These are phyloP conservation scores for Casaregolazyma lundiana DNA, from an alignment of 1,139 yeast species.

Conservation along the genomic window DNA sequence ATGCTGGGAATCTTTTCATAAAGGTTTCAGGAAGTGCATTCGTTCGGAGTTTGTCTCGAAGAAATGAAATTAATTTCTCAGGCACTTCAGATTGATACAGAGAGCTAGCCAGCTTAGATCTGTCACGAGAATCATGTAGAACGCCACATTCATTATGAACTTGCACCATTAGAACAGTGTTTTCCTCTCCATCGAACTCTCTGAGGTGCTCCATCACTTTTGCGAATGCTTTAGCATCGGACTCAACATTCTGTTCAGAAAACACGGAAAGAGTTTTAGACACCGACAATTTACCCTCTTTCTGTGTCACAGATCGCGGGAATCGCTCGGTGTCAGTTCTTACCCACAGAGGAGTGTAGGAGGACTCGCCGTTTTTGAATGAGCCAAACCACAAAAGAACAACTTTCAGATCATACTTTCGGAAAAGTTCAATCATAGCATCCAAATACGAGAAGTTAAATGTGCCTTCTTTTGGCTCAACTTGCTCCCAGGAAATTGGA, in stretches of 20 bases:
- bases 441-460: constrained; percentile 15
- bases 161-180: constrained; percentile 17
- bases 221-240: constrained; percentile 16
- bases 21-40: not conserved
- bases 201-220: constrained; percentile 15
- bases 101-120: constrained; percentile 7
- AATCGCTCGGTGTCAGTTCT: constrained; percentile 13
- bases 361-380: constrained; percentile 18
- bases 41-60: no score
- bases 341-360: constrained; percentile 17
- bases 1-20: not conserved
- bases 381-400: constrained; percentile 19
- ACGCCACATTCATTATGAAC: constrained; percentile 18
- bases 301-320: constrained; percentile 11
- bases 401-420: constrained; percentile 10
- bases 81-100: constrained; percentile 5
- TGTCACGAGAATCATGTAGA: constrained; percentile 17
- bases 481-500: constrained; percentile 16
- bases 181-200: constrained; percentile 12
- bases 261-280: constrained; percentile 17
- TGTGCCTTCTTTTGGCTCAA: constrained; percentile 16
- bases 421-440: constrained; percentile 10
- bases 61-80: not conserved
- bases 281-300: constrained; percentile 11
- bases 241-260: constrained; percentile 11